Evolutionary conservation across 2,329 filamentous ascomycete genomes (phyloP).

Genomic region (Colletotrichum tamarilloi): DNA sequence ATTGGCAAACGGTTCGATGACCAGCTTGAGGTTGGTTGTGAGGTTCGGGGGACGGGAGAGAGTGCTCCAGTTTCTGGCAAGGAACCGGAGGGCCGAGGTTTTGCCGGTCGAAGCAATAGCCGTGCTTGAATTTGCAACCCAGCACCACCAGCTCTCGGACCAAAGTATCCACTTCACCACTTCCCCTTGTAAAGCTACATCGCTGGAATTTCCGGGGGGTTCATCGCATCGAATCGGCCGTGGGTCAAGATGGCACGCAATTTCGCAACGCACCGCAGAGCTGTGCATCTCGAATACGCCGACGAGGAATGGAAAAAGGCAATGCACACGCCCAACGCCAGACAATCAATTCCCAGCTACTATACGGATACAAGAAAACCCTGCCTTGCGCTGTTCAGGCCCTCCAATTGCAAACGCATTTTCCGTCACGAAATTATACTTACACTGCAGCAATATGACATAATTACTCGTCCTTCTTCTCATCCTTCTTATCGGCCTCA

Average conservation of each 20-base stretch:
- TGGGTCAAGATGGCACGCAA: not conserved
- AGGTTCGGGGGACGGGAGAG: constrained; percentile 17
- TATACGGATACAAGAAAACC: constrained; percentile 19
- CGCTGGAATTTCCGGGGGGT: constrained; percentile 9
- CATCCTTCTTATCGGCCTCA: constrained; percentile 32
- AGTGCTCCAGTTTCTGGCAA: constrained; percentile 34
- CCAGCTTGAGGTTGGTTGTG: constrained; percentile 32
- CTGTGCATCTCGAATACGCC: not conserved
- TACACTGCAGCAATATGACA: constrained; percentile 20
- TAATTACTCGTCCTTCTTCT: constrained; percentile 28
- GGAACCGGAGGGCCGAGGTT: constrained; percentile 18
- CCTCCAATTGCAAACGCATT: not conserved
- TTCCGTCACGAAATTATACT: constrained; percentile 12
- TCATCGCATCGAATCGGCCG: not conserved
- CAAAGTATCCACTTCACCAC: constrained; percentile 26
- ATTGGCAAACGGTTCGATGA: constrained; percentile 22
- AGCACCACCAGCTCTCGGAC: not conserved
- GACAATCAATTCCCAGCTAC: constrained; percentile 28
- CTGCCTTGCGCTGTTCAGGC: constrained; percentile 2
- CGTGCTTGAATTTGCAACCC: constrained; percentile 35
- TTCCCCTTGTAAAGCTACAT: constrained; percentile 11
- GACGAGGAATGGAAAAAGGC: not conserved
- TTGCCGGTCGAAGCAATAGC: constrained; percentile 34
- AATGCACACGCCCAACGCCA: constrained; percentile 23
- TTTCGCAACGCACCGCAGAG: not conserved